Percentiles rank a stretch among this genome's conserved stretches.
phyloP scores from a whole-genome alignment of 2,329 filamentous ascomycete species.

The Triangularia verruculosa region DNA sequence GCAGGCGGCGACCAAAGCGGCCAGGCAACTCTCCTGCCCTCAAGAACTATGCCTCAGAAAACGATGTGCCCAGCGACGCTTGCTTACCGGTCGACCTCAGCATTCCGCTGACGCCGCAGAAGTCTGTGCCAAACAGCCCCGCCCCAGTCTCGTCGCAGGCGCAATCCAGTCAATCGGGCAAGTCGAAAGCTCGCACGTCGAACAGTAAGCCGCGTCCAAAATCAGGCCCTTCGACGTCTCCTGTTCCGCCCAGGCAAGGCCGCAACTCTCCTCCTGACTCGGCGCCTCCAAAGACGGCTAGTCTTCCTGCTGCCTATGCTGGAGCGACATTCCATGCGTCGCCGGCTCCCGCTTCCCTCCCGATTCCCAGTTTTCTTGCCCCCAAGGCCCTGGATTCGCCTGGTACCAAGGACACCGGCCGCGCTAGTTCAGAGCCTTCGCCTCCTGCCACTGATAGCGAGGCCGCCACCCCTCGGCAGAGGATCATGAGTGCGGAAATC shows the following conservation, averaged over 20 bases:
- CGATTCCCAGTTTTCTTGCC: conserved; percentile 76
- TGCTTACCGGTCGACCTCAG: conserved; percentile 35
- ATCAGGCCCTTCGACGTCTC: conserved; percentile 37
- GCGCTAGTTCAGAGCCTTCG: conserved; percentile 44
- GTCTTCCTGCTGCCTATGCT: conserved; percentile 66
- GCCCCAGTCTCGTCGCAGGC: conserved; percentile 32
- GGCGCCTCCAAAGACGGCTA: conserved; percentile 41
- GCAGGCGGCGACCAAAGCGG: conserved; percentile 41
- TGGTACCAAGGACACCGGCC: conserved; percentile 42
- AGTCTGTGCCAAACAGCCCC: conserved; percentile 38
- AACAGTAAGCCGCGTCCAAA: conserved; percentile 32
- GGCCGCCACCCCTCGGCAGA: conserved; percentile 45
- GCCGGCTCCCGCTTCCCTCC: conserved; percentile 83
- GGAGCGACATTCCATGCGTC: conserved; percentile 94
- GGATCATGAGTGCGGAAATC: conserved; percentile 30
- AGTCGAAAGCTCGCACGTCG: conserved; percentile 33
- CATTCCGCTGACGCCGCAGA: conserved; percentile 46
- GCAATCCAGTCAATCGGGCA: conserved; percentile 24
- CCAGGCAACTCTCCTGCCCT: conserved; percentile 39
- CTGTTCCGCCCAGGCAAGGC: conserved; percentile 40
- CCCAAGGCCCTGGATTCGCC: conserved; percentile 71
- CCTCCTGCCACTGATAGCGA: conserved; percentile 53
- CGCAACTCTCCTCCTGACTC: conserved; percentile 47
- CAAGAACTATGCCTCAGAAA: conserved; percentile 60
- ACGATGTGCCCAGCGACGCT: conserved; percentile 44